A percentile compares a stretch with the other conserved stretches of the same genome.
Evolutionary conservation across 495 filamentous ascomycete genomes (phyloP).

Genomic region (Massariosphaeria phaeospora): DNA sequence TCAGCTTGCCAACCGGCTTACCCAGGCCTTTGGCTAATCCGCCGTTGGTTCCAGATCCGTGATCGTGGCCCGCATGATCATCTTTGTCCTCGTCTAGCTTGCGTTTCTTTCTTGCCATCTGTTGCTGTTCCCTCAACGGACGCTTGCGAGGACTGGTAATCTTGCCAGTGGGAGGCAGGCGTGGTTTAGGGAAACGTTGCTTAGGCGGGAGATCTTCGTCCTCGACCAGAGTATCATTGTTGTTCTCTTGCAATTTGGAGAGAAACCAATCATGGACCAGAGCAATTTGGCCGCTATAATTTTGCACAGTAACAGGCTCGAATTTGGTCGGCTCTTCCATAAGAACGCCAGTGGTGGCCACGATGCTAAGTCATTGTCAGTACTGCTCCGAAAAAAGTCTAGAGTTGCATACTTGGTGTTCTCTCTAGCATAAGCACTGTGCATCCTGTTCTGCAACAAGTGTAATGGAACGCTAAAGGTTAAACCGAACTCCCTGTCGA

Average conservation of each 20-base stretch:
- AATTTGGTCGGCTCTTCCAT: conserved; percentile 67
- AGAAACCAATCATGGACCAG: conserved; percentile 86
- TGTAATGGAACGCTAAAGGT: conserved; percentile 89
- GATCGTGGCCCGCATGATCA: conserved; percentile 19
- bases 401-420: conserved; percentile 54
- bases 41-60: conserved; percentile 18
- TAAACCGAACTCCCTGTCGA: conserved; percentile 83
- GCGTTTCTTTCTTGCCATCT: conserved; percentile 65
- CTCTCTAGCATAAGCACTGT: conserved; percentile 70
- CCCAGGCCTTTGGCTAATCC: conserved; percentile 10
- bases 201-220: conserved; percentile 93
- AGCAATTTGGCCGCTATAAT: conserved; percentile 71
- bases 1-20: conserved; percentile 38
- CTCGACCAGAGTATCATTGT: conserved; percentile 78
- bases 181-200: conserved; percentile 84
- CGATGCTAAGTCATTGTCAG: conserved; percentile 40
- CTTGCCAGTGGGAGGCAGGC: conserved; percentile 90
- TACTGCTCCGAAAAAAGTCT: conserved; percentile 11
- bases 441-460: conserved; percentile 85
- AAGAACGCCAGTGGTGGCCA: conserved; percentile 50
- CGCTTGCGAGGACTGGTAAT: conserved; percentile 88
- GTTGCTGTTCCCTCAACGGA: conserved; percentile 68
- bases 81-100: conserved; percentile 39
- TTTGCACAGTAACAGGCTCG: conserved; percentile 75
- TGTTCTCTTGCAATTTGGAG: conserved; percentile 74